Conservation (phyloP, 108 stramenopile genomes). For the Nannochloropsis granulata region DNA sequence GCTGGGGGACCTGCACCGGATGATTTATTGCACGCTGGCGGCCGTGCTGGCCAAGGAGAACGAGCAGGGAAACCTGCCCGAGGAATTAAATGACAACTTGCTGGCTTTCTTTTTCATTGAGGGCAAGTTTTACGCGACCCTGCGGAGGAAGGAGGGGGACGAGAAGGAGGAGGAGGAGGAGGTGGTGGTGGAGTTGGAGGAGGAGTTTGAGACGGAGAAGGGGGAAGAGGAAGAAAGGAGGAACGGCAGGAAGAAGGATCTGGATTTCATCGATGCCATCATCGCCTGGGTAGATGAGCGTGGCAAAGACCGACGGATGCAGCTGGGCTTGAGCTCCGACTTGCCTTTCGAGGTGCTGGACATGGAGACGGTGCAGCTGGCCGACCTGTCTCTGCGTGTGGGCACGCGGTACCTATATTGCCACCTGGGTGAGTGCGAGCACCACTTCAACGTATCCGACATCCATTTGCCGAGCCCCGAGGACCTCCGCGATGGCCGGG, state of each 20-base stretch:
- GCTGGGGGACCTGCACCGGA: not conserved
- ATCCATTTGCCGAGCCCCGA: not conserved
- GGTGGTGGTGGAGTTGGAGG: not conserved
- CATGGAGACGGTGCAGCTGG: not conserved
- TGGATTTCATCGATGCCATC: not conserved
- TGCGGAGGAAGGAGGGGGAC: not conserved
- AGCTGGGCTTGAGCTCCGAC: not conserved
- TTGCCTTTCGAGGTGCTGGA: not conserved
- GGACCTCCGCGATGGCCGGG: not conserved
- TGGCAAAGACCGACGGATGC: not conserved
- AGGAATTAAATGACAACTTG: not conserved
- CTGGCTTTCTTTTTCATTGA: not conserved
- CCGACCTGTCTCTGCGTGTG: not conserved
- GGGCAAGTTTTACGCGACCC: not conserved
- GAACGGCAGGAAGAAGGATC: too few relatives aligned
- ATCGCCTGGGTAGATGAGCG: not conserved
- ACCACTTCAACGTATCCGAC: not conserved
- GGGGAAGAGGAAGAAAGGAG: too few relatives aligned
- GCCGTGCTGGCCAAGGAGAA: not conserved
- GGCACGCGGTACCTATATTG: not conserved
- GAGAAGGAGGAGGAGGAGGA: not conserved
- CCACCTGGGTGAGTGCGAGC: not conserved
- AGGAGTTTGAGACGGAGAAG: not conserved
- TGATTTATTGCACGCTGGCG: not conserved
- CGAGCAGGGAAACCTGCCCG: not conserved